Conservation (phyloP, 257 asterid species). For the Plantago elongata region DNA sequence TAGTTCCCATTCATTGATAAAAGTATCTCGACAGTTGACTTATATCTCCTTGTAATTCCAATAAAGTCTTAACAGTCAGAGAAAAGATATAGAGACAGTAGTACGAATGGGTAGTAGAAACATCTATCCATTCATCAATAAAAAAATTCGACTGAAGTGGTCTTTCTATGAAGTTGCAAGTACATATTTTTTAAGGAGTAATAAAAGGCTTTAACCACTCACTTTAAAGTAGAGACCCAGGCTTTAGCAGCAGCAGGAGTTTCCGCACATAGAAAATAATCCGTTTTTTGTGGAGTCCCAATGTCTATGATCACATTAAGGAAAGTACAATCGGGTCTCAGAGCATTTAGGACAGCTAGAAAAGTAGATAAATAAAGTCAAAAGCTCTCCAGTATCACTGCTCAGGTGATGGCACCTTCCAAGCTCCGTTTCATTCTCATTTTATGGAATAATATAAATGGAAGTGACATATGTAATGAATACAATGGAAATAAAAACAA, state of each 20-base stretch:
- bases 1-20: no score
- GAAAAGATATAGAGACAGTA: not conserved
- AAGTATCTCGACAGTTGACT: no score
- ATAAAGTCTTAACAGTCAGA: not conserved
- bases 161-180: constrained; percentile 2
- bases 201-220: constrained; percentile 40
- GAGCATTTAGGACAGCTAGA: not conserved
- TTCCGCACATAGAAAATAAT: constrained; percentile 93
- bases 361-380: not conserved
- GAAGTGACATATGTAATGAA: constrained; percentile 5
- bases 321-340: constrained; percentile 11
- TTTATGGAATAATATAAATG: no score
- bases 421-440: no score
- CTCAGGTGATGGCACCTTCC: no score
- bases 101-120: no score
- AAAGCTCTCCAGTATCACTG: no score
- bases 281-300: constrained; percentile 94
- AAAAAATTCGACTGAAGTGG: no score
- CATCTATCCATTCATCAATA: no score
- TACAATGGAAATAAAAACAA: constrained; percentile 8
- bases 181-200: constrained; percentile 13
- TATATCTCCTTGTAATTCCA: no score
- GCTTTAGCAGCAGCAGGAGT: constrained; percentile 96
- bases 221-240: constrained; percentile 96
- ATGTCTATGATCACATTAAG: constrained; percentile 73